Conservation (phyloP, 148 eudicot genomes). For the Fagopyrum homotropicum region DNA sequence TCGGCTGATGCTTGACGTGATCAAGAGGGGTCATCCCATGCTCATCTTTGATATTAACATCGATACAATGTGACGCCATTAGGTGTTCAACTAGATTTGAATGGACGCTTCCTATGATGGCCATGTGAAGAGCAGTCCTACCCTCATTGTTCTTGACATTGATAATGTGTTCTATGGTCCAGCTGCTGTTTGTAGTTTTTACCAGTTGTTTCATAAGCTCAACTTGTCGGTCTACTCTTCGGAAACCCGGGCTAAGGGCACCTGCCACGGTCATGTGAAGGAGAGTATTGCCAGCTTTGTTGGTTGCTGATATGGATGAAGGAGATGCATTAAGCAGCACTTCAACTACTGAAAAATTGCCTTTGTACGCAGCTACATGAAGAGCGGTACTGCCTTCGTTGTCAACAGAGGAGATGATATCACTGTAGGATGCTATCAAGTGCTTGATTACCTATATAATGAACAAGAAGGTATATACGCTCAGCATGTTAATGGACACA, state of each 20-base stretch:
- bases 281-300: constrained; percentile 71
- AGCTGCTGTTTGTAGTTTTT: constrained; percentile 24
- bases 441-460: constrained; percentile 54
- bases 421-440: constrained; percentile 40
- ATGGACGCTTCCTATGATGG: constrained; percentile 63
- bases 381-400: constrained; percentile 79
- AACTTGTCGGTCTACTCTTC: constrained; percentile 69
- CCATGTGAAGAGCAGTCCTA: constrained; percentile 74
- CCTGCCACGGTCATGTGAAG: constrained; percentile 75
- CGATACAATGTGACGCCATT: constrained; percentile 47
- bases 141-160: constrained; percentile 53
- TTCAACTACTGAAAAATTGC: constrained; percentile 69
- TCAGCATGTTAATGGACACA: too few relatives aligned
- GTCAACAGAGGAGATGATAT: constrained; percentile 57
- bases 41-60: constrained; percentile 60
- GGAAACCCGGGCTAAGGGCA: constrained; percentile 66
- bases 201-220: constrained; percentile 59
- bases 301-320: constrained; percentile 36
- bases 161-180: constrained; percentile 48
- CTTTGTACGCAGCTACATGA: constrained; percentile 79
- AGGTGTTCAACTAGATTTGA: constrained; percentile 59
- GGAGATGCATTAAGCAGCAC: constrained; percentile 60
- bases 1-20: constrained; percentile 68
- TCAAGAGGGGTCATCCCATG: constrained; percentile 89
- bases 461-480: neutral